Conservation (phyloP, 495 filamentous ascomycete species). For the Podospora pseudocomata region DNA sequence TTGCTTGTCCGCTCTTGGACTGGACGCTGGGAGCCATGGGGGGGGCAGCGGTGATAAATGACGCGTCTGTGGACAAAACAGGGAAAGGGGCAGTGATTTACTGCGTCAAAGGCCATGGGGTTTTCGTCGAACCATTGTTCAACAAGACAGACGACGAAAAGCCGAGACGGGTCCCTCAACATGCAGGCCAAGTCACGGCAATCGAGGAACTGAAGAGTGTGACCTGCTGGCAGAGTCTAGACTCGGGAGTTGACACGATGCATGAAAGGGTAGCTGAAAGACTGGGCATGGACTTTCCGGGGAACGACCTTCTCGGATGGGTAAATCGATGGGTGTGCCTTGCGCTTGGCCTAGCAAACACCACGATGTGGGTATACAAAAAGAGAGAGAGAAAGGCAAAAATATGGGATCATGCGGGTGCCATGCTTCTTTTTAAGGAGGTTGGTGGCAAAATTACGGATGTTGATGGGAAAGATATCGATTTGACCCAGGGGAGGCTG, state of each 20-base stretch:
- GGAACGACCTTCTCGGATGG: slow-evolving; percentile 58
- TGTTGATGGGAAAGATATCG: slow-evolving; percentile 52
- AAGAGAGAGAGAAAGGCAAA: slow-evolving; percentile 51
- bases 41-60: slow-evolving; percentile 23
- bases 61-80: slow-evolving; percentile 47
- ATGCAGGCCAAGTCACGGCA: slow-evolving; percentile 17
- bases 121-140: slow-evolving; percentile 47
- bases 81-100: slow-evolving; percentile 55
- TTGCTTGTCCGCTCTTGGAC: slow-evolving; percentile 55
- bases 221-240: slow-evolving; percentile 38
- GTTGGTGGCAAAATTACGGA: slow-evolving; percentile 62
- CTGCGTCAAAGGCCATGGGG: slow-evolving; percentile 55
- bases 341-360: slow-evolving; percentile 56
- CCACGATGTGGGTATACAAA: slow-evolving; percentile 60
- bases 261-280: slow-evolving; percentile 44
- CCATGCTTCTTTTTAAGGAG: slow-evolving; percentile 64
- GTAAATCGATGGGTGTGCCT: slow-evolving; percentile 63
- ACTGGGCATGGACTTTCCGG: slow-evolving; percentile 48
- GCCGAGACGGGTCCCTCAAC: slow-evolving; percentile 17
- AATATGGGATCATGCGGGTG: slow-evolving; percentile 70
- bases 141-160: not conserved
- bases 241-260: slow-evolving; percentile 44
- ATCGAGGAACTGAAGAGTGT: slow-evolving; percentile 38
- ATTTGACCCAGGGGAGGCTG: slow-evolving; percentile 43
- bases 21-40: slow-evolving; percentile 35